Conservation (phyloP, 176 grass and related monocot species). For the Carex parvula region DNA sequence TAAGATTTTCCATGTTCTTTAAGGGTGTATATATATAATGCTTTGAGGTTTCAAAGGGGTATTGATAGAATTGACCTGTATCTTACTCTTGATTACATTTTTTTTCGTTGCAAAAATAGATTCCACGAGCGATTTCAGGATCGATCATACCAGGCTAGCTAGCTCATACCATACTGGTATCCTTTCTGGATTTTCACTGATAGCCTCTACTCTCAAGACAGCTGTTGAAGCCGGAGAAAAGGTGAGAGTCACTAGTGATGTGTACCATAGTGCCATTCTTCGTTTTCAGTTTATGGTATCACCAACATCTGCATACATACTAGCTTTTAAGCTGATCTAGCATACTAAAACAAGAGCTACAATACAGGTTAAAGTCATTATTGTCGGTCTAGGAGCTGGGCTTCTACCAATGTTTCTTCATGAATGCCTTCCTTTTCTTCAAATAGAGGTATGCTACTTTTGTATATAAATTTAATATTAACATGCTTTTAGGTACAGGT, state of each 20-base stretch:
- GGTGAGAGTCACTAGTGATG: conserved; percentile 35
- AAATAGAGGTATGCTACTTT: conserved; percentile 60
- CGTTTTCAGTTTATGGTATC: conserved; percentile 3
- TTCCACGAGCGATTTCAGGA: conserved; percentile 49
- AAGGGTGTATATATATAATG: conserved; percentile 7
- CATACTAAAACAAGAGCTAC: conserved; percentile 9
- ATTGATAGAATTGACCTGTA: background rate
- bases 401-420: conserved; percentile 96
- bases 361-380: conserved; percentile 52
- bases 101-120: conserved; percentile 35
- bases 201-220: conserved; percentile 58
- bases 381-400: conserved; percentile 90
- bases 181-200: conserved; percentile 73
- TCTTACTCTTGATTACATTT: background rate
- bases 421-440: conserved; percentile 69
- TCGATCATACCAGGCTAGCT: conserved; percentile 79
- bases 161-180: conserved; percentile 90
- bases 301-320: background rate
- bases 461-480: background rate
- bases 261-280: background rate
- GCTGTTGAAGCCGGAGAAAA: conserved; percentile 46
- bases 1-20: conserved; percentile 5
- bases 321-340: background rate
- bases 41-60: background rate
- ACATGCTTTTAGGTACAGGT: background rate